Evolutionary conservation across 2,329 filamentous ascomycete species (phyloP), one percentile per base, ranked within the genome.

Genomic region (Sphaceloma murrayae): DNA sequence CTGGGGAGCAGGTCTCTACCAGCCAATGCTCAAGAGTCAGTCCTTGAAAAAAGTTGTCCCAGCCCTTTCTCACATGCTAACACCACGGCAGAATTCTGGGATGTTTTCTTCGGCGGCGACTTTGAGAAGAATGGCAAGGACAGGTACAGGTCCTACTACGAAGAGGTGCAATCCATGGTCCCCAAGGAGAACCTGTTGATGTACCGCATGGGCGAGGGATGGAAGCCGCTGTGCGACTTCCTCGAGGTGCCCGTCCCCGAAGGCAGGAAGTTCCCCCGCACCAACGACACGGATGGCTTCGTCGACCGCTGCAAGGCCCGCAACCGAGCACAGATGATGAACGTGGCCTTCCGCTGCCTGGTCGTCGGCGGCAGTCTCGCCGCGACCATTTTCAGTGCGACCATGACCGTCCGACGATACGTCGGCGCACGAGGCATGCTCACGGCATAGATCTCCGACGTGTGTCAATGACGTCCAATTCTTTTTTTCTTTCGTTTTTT

Each of bases 1-100:
- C 63, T 82, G 78, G 78, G 78, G 74, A 16, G 77, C 78, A 5
- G 67, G 73, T 57, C 75, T 80, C 67, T 81, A 82, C 66, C 74
- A 80, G 58, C 78, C 77, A 29, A 82, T 82, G 78, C 68, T 82
- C 47, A 69, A 70, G 59, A 80, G 58, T 60, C 49, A 47, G 56
- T 57, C 29, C n/a, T n/a, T n/a, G n/a, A n/a, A n/a, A n/a, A n/a
- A n/a, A n/a, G n/a, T n/a, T n/a, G n/a, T n/a, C n/a, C n/a, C n/a
- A n/a, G n/a, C n/a, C n/a, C n/a, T n/a, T n/a, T n/a, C n/a, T n/a
- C n/a, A n/a, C n/a, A n/a, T n/a, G n/a, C n/a, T n/a, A n/a, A n/a
- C 26, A n/a, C n/a, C 19, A 17, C 11, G 30, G 34, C 49, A 61
- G 59, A 78, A 61, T 80, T 82, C 66, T 82, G 80, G 64, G 72